Percentiles rank a stretch among this genome's conserved stretches.
Evolutionary conservation across 768 basidiomycete species (phyloP).

Genomic region (Peribolospora baueri): DNA sequence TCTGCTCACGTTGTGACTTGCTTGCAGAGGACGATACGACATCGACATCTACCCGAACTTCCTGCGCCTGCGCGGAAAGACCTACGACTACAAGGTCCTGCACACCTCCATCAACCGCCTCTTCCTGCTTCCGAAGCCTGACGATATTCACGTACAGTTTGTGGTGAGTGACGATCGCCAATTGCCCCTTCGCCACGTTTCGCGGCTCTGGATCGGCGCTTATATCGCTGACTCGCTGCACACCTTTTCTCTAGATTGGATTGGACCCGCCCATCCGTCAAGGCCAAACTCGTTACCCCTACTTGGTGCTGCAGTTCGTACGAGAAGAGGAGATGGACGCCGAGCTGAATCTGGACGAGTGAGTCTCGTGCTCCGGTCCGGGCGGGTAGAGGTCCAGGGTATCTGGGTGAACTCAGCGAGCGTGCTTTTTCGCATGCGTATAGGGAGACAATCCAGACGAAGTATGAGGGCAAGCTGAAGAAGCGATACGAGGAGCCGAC

Average conservation of each 20-base stretch:
- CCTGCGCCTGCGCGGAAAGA: constrained; percentile 84
- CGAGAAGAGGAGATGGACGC: constrained; percentile 91
- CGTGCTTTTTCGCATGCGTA: not conserved
- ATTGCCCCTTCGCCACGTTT: not conserved
- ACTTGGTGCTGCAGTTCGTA: constrained; percentile 94
- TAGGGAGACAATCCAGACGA: constrained; percentile 24
- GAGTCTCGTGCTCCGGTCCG: constrained; percentile 18
- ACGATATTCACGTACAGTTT: constrained; percentile 83
- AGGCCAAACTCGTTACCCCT: constrained; percentile 93
- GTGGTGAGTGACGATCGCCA: constrained; percentile 35
- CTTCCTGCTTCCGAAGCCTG: constrained; percentile 74
- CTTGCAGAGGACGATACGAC: constrained; percentile 67
- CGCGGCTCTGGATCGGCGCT: not conserved
- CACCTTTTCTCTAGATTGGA: constrained; percentile 35
- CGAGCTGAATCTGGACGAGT: constrained; percentile 81
- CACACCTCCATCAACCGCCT: constrained; percentile 65
- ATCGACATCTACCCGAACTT: constrained; percentile 95
- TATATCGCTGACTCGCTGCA: not conserved
- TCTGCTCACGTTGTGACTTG: not conserved
- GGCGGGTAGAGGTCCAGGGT: not conserved
- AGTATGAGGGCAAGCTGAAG: constrained; percentile 46
- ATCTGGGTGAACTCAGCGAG: not conserved
- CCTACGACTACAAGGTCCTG: constrained; percentile 93
- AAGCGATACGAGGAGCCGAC: constrained; percentile 87
- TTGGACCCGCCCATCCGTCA: constrained; percentile 83